Conservation (phyloP, 768 basidiomycete species). For the Panus rudis region DNA sequence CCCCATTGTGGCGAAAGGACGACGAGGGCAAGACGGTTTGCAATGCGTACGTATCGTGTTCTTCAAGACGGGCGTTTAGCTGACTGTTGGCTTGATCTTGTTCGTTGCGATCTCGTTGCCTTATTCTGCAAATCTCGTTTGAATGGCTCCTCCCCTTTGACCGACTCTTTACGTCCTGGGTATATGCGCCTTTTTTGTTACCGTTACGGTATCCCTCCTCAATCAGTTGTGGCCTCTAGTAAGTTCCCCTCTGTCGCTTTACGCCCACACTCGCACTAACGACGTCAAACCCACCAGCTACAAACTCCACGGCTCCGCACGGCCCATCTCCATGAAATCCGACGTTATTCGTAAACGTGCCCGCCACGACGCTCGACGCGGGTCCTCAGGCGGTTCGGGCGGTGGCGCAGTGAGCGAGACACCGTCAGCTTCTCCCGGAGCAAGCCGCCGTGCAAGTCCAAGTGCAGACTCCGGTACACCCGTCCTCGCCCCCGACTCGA, state of each 20-base stretch:
- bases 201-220: too few species aligned
- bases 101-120: too few species aligned
- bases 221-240: conserved; percentile 82
- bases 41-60: conserved; percentile 60
- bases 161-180: conserved; percentile 10
- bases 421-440: conserved; percentile 68
- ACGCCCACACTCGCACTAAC: too few species aligned
- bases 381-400: too few species aligned
- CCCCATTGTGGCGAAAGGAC: conserved; percentile 86
- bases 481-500: conserved; percentile 64
- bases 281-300: conserved; percentile 41
- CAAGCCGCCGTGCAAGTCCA: conserved; percentile 69
- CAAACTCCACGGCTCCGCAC: conserved; percentile 78
- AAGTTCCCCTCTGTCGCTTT: conserved; percentile 20
- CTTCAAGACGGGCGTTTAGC: not conserved
- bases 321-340: conserved; percentile 88
- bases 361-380: conserved; percentile 69
- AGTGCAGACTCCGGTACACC: conserved; percentile 43
- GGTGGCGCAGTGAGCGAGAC: conserved; percentile 53
- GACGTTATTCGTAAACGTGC: conserved; percentile 86
- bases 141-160: not conserved
- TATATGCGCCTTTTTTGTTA: conserved; percentile 4
- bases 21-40: conserved; percentile 89
- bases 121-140: too few species aligned
- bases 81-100: conserved; percentile 3